Percentiles rank a stretch among this genome's conserved stretches.
These are phyloP conservation scores for Oropetium thomaeum DNA, from an alignment of 176 grass and related monocot genomes.

Conservation along the genomic window DNA sequence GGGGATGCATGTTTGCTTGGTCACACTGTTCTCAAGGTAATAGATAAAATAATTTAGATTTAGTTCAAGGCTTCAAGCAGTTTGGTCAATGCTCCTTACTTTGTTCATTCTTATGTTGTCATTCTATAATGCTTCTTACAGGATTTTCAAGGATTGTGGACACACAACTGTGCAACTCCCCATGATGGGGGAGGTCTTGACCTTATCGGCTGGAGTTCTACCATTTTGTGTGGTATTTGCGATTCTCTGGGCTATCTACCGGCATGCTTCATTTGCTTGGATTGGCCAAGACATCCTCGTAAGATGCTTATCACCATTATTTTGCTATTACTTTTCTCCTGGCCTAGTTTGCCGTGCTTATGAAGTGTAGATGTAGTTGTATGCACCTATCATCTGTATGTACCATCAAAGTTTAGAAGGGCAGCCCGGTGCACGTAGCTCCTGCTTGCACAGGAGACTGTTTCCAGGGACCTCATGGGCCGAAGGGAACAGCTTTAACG, in stretches of 20 bases:
- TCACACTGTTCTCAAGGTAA: slow-evolving; percentile 76
- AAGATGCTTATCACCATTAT: slow-evolving; percentile 28
- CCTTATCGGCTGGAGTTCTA: slow-evolving; percentile 61
- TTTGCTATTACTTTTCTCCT: neutral
- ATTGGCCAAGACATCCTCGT: slow-evolving; percentile 97
- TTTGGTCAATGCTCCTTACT: slow-evolving; percentile 3
- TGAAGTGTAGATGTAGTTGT: neutral
- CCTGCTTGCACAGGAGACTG: no score
- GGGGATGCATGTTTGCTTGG: slow-evolving; percentile 93
- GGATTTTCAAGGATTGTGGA: slow-evolving; percentile 74
- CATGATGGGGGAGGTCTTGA: slow-evolving; percentile 56
- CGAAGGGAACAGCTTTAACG: no score
- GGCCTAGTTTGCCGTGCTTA: neutral
- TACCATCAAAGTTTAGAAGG: slow-evolving; percentile 20
- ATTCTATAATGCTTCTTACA: slow-evolving; percentile 31
- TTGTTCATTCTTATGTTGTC: slow-evolving; percentile 16
- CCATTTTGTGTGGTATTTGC: slow-evolving; percentile 70
- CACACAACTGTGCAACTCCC: slow-evolving; percentile 65
- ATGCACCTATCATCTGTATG: neutral
- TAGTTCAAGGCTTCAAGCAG: no score
- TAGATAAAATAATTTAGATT: slow-evolving; percentile 7
- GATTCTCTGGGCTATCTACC: slow-evolving; percentile 81
- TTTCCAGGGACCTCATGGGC: no score
- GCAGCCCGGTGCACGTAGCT: no score
- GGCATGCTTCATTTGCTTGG: slow-evolving; percentile 84